Percentiles rank a stretch among this genome's conserved stretches.
phyloP scores from a whole-genome alignment of 371 early-diverging fungal genomes.

The Mucor velutinosus region DNA sequence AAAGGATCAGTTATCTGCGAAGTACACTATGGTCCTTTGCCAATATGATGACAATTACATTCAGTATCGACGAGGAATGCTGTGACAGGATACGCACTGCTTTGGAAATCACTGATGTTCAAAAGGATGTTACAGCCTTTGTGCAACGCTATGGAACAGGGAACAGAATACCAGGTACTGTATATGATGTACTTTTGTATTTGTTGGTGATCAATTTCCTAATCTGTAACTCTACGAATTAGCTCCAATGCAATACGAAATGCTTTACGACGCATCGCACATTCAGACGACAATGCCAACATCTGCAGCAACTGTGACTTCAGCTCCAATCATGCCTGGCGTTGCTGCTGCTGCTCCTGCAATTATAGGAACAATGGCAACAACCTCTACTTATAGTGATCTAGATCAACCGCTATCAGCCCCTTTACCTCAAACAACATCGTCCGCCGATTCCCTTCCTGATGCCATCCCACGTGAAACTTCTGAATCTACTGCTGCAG shows the following conservation, averaged over 20 bases:
- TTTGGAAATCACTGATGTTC: conserved; percentile 41
- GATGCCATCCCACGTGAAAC: not conserved
- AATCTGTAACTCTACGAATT: not conserved
- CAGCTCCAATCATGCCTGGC: not conserved
- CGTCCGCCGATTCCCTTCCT: not conserved
- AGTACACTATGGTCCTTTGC: conserved; percentile 48
- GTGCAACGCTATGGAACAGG: conserved; percentile 40
- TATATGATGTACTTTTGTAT: not conserved
- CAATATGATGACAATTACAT: conserved; percentile 49
- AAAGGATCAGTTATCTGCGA: conserved; percentile 40
- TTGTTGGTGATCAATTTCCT: not conserved
- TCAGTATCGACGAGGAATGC: conserved; percentile 47
- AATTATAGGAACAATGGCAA: not conserved
- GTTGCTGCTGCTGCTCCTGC: not conserved
- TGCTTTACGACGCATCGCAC: not conserved
- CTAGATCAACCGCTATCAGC: conserved; percentile 1
- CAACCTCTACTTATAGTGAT: not conserved
- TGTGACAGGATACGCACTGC: conserved; percentile 47
- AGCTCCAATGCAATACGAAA: conserved; percentile 12
- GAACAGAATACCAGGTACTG: conserved; percentile 30
- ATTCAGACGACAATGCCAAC: not conserved
- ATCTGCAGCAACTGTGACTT: not conserved
- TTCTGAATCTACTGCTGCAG: not conserved
- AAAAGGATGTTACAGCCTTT: conserved; percentile 39
- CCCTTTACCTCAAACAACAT: conserved; percentile 8